Conservation (phyloP, 2,329 filamentous ascomycete species). For the Didymella sp. region DNA sequence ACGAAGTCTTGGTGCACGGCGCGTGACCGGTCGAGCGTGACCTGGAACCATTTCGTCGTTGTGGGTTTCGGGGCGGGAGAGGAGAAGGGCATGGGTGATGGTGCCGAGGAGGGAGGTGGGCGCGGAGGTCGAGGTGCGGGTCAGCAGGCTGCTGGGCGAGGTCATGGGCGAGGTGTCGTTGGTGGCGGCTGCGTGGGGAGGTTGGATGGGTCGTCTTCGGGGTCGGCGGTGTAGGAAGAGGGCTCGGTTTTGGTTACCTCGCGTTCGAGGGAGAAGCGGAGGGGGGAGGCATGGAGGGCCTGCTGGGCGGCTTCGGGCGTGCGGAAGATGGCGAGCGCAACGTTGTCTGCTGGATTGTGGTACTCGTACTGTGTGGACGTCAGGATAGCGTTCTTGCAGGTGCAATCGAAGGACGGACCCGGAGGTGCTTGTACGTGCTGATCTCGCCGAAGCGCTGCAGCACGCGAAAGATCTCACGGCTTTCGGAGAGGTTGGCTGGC, state of each 20-base stretch:
- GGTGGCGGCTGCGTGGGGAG: conserved; percentile 2
- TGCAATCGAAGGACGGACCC: conserved; percentile 33
- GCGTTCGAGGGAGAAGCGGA: conserved; percentile 56
- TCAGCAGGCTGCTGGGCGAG: conserved; percentile 35
- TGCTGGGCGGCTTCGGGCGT: conserved; percentile 50
- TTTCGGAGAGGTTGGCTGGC: conserved; percentile 57
- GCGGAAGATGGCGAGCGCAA: conserved; percentile 56
- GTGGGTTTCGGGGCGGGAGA: background rate
- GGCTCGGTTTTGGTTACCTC: conserved; percentile 14
- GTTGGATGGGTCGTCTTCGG: conserved; percentile 20
- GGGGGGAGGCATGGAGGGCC: conserved; percentile 54
- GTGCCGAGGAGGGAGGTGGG: background rate
- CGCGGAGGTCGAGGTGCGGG: conserved; percentile 20
- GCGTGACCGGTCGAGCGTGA: conserved; percentile 50
- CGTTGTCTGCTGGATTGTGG: conserved; percentile 51
- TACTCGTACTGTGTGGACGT: conserved; percentile 51
- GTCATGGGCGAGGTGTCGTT: conserved; percentile 42
- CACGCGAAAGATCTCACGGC: conserved; percentile 57
- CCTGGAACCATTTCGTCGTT: conserved; percentile 50
- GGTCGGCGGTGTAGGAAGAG: conserved; percentile 10
- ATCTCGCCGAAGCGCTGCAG: conserved; percentile 59
- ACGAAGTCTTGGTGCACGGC: conserved; percentile 53
- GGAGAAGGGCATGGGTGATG: conserved; percentile 36
- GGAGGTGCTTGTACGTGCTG: conserved; percentile 56
- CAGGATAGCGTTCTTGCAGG: background rate